phyloP scores from a whole-genome alignment of 208 protist genomes.

The Wallacemonas sp. region DNA sequence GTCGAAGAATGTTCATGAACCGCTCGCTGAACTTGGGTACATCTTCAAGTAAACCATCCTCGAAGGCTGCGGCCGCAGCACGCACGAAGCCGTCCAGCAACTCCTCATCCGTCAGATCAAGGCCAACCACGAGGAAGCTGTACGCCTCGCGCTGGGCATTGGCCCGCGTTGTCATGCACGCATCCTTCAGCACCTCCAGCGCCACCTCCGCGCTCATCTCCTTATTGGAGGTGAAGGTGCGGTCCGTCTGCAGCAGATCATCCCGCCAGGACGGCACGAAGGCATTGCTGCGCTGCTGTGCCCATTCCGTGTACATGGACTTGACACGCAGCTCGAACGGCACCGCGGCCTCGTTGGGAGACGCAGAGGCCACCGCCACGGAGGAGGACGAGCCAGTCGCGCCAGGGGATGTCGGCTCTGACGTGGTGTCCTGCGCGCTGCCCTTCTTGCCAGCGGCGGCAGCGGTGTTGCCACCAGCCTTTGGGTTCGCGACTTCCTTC shows the following conservation, averaged over 20 bases:
- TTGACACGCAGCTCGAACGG: constrained; percentile 72
- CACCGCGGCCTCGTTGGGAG: constrained; percentile 31
- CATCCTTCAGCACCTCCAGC: constrained; percentile 68
- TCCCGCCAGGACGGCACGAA: constrained; percentile 81
- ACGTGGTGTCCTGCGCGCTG: constrained; percentile 11
- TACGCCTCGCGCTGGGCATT: constrained; percentile 82
- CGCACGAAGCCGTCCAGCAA: constrained; percentile 73
- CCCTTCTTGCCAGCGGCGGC: constrained; percentile 18
- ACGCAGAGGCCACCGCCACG: constrained; percentile 1
- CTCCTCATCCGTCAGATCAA: constrained; percentile 78
- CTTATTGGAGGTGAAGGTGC: constrained; percentile 41
- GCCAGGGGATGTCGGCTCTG: constrained; percentile 14
- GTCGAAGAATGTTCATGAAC: constrained; percentile 81
- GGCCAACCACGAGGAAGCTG: constrained; percentile 78
- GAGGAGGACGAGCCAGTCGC: constrained; percentile 2
- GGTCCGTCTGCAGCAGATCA: constrained; percentile 69
- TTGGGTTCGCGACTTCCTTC: constrained; percentile 3
- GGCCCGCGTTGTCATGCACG: constrained; percentile 83
- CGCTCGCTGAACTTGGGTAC: constrained; percentile 87
- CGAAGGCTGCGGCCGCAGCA: constrained; percentile 64
- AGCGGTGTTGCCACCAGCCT: constrained; percentile 4
- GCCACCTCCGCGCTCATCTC: constrained; percentile 70
- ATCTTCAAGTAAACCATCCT: constrained; percentile 83
- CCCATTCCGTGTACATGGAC: constrained; percentile 78
- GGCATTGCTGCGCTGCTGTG: constrained; percentile 72